Evolutionary conservation across 2,329 filamentous ascomycete genomes (phyloP).

Genomic region (Trichoderma sp.): DNA sequence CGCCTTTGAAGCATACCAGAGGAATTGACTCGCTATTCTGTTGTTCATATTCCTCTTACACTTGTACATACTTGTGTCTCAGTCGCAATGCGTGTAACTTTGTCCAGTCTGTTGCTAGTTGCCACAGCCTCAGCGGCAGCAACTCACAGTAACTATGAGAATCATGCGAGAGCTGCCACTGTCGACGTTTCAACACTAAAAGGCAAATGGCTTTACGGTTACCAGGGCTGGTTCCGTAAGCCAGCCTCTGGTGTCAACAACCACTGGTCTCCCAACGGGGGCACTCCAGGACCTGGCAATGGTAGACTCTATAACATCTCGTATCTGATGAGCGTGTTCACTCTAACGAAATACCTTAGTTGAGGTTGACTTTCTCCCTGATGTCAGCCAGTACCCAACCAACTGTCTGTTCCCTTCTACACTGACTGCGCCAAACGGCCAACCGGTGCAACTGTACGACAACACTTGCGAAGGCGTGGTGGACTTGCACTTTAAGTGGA

Average conservation of each 20-base stretch:
- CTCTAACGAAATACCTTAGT: background rate
- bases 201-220: conserved; percentile 28
- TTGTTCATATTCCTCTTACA: background rate
- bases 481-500: conserved; percentile 24
- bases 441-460: conserved; percentile 20
- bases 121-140: background rate
- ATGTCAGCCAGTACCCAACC: conserved; percentile 23
- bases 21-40: background rate
- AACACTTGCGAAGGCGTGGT: conserved; percentile 24
- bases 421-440: conserved; percentile 18
- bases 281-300: conserved; percentile 20
- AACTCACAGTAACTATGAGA: background rate
- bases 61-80: background rate
- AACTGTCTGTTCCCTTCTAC: conserved; percentile 18
- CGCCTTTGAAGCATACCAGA: background rate
- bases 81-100: conserved; percentile 2
- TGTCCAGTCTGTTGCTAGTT: conserved; percentile 2
- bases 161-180: conserved; percentile 7
- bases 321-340: background rate
- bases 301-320: background rate
- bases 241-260: conserved; percentile 17
- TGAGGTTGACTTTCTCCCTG: conserved; percentile 23
- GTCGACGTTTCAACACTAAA: conserved; percentile 9
- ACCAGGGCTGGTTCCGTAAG: conserved; percentile 26
- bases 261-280: conserved; percentile 24